A percentile compares a stretch with the other conserved stretches of the same genome.
phyloP scores from a whole-genome alignment of 768 basidiomycete genomes.

The Rhizopogon sp. region DNA sequence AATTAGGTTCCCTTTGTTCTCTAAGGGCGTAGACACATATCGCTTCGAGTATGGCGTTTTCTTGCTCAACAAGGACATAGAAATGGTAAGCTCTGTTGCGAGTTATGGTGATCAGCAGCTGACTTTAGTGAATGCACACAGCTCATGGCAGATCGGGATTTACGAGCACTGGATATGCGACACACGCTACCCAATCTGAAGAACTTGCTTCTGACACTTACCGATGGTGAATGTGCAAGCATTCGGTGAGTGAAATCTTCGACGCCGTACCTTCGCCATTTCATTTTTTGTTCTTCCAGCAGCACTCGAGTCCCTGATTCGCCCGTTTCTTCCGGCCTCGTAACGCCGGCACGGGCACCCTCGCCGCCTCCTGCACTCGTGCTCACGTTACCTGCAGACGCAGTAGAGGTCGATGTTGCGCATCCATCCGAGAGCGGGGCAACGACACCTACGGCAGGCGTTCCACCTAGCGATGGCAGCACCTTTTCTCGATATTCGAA shows the following conservation, averaged over 20 bases:
- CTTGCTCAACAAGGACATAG: constrained; percentile 94
- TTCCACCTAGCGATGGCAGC: constrained; percentile 24
- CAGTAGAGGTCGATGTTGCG: constrained; percentile 17
- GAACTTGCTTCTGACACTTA: constrained; percentile 83
- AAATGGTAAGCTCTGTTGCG: constrained; percentile 53
- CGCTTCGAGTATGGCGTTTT: constrained; percentile 98
- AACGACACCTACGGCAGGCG: constrained; percentile 47
- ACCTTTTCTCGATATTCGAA: constrained; percentile 35
- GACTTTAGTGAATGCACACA: constrained; percentile 24
- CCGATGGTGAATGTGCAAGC: constrained; percentile 55
- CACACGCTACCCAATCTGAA: constrained; percentile 97
- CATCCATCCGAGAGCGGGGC: constrained; percentile 51
- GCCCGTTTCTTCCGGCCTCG: constrained; percentile 16
- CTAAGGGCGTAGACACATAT: constrained; percentile 92
- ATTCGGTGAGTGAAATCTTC: constrained; percentile 35
- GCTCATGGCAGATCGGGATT: constrained; percentile 89
- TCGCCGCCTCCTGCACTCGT: constrained; percentile 10
- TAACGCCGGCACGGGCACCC: constrained; percentile 16
- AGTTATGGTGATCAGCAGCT: background rate
- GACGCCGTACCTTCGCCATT: background rate
- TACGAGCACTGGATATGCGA: constrained; percentile 87
- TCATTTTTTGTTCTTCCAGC: constrained; percentile 12
- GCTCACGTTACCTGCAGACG: constrained; percentile 14
- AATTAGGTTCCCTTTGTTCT: constrained; percentile 88
- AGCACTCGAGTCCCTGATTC: constrained; percentile 15